Evolutionary conservation across 2,329 filamentous ascomycete genomes (phyloP).

Genomic region (Dothidotthia symphoricarpi): DNA sequence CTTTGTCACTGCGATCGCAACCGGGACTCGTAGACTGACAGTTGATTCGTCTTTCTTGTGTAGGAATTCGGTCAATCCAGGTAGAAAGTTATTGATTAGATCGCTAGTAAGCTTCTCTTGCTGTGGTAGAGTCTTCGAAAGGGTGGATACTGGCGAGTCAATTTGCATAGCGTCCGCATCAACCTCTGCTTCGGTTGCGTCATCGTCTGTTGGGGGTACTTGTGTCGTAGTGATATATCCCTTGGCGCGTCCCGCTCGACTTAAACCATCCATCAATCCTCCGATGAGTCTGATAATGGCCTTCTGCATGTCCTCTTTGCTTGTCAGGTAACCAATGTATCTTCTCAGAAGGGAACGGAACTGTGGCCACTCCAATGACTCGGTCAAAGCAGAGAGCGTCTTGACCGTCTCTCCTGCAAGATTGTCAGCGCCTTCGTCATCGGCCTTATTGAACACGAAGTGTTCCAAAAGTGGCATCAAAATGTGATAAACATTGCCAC

Average conservation of each 20-base stretch:
- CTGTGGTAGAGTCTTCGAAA: conserved; percentile 66
- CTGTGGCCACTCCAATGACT: conserved; percentile 83
- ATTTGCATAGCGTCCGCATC: conserved; percentile 25
- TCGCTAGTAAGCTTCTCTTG: conserved; percentile 68
- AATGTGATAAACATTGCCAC: conserved; percentile 78
- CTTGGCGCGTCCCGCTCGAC: conserved; percentile 49
- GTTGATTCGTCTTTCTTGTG: conserved; percentile 94
- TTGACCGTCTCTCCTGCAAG: conserved; percentile 82
- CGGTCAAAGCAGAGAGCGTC: conserved; percentile 71
- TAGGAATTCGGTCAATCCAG: conserved; percentile 76
- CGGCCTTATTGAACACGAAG: conserved; percentile 81
- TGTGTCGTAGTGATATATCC: conserved; percentile 26
- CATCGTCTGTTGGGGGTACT: conserved; percentile 33
- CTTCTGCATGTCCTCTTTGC: conserved; percentile 80
- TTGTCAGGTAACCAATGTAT: conserved; percentile 78
- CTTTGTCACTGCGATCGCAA: conserved; percentile 85
- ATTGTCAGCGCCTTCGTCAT: conserved; percentile 75
- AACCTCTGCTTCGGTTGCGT: conserved; percentile 33
- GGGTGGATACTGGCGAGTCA: conserved; percentile 30
- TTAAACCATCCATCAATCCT: conserved; percentile 75
- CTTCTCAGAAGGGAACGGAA: conserved; percentile 81
- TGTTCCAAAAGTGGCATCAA: conserved; percentile 91
- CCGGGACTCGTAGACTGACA: conserved; percentile 87
- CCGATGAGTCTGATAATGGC: conserved; percentile 79
- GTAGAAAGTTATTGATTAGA: conserved; percentile 71